These are phyloP conservation scores for Bremia lactucae DNA, from an alignment of 352 stramenopile species.

Conservation along the genomic window DNA sequence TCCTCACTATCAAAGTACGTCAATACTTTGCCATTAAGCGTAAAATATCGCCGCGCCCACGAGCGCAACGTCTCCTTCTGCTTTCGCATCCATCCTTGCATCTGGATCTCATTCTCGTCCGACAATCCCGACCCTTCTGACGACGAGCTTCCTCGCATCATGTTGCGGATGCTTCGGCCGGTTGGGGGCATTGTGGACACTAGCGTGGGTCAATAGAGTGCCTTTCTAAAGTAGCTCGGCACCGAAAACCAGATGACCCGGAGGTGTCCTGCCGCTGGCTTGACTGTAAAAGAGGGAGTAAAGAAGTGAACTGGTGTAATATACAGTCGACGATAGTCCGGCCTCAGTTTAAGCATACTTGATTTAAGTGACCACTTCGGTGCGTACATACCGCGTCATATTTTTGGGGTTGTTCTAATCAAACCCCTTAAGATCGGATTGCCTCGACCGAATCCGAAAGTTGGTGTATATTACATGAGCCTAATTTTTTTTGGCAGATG, in stretches of 20 bases:
- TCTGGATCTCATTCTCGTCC: constrained; percentile 64
- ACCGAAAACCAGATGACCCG: constrained; percentile 13
- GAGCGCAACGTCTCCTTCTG: constrained; percentile 70
- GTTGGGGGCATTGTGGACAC: constrained; percentile 33
- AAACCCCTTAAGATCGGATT: constrained; percentile 1
- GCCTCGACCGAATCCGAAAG: too few species aligned
- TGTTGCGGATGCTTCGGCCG: constrained; percentile 44
- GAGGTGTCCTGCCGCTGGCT: constrained; percentile 10
- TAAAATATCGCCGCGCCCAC: constrained; percentile 64
- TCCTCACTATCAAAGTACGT: constrained; percentile 81
- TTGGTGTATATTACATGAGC: too few species aligned
- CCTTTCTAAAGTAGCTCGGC: constrained; percentile 4
- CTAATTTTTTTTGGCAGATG: too few species aligned
- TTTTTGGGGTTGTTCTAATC: constrained; percentile 10
- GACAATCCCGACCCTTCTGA: constrained; percentile 38
- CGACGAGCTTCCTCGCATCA: constrained; percentile 55
- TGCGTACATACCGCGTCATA: neutral
- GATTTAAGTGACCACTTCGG: neutral
- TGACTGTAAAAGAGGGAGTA: constrained; percentile 18
- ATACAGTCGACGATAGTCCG: constrained; percentile 7
- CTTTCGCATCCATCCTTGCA: constrained; percentile 80
- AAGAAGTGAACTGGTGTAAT: constrained; percentile 4
- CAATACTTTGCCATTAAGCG: constrained; percentile 51
- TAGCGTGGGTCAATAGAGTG: neutral
- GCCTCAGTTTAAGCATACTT: neutral